Evolutionary conservation across 2,329 filamentous ascomycete genomes (phyloP).

Genomic region (Nemania sp.): DNA sequence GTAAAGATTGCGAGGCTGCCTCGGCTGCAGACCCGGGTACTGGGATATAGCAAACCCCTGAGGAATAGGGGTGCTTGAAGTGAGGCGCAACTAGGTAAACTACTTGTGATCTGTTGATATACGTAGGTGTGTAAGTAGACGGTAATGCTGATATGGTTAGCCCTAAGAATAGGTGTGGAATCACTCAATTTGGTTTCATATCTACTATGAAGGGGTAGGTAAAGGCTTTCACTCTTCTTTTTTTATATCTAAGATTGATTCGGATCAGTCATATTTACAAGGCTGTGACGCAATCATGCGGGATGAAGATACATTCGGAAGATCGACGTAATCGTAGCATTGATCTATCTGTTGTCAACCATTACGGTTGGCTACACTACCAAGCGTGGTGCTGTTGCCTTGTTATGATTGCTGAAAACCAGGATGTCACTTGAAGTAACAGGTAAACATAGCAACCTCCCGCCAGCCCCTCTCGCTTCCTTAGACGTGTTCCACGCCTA

Average conservation of each 20-base stretch:
- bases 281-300: not conserved
- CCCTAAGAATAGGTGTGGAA: too few relatives aligned
- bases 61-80: not conserved
- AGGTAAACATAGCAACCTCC: not conserved
- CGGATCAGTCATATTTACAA: not conserved
- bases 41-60: not conserved
- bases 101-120: too few relatives aligned
- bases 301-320: not conserved
- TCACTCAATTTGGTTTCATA: not conserved
- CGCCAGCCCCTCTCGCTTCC: not conserved
- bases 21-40: not conserved
- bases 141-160: too few relatives aligned
- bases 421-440: constrained; percentile 3
- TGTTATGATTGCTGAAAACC: not conserved
- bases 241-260: not conserved
- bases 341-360: not conserved
- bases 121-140: too few relatives aligned
- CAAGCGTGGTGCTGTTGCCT: constrained; percentile 13
- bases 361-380: not conserved
- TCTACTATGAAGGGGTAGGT: not conserved
- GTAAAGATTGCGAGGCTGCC: not conserved
- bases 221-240: not conserved
- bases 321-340: not conserved
- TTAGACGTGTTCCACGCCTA: not conserved
- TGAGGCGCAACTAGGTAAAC: not conserved